Evolutionary conservation across 225 moss, liverwort and hornwort genomes (phyloP).

Genomic region (Physcomitrium patens): DNA sequence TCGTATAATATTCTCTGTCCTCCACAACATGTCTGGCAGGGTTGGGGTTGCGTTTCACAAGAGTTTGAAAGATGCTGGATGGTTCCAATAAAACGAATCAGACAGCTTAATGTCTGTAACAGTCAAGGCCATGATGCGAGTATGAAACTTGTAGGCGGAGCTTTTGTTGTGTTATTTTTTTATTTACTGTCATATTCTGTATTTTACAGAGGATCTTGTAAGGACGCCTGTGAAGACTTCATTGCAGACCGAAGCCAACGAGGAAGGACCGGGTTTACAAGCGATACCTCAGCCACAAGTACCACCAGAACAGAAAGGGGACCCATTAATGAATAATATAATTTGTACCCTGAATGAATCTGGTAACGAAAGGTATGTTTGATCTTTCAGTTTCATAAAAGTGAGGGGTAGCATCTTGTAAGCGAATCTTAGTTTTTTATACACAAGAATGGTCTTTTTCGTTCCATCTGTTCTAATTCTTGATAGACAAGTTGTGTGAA

Average conservation of each 20-base stretch:
- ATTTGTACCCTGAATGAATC: no score
- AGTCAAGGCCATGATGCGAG: background rate
- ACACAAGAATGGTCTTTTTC: background rate
- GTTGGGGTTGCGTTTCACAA: no score
- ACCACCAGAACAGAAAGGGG: slow-evolving; percentile 7
- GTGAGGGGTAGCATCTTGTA: background rate
- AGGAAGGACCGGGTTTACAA: slow-evolving; percentile 26
- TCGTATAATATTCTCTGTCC: no score
- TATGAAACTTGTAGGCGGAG: background rate
- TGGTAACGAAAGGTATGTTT: slow-evolving; percentile 29
- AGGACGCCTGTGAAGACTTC: slow-evolving; percentile 36
- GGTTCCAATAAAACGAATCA: background rate
- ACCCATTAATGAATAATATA: background rate
- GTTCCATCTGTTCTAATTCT: background rate
- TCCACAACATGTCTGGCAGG: no score
- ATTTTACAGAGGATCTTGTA: slow-evolving; percentile 31
- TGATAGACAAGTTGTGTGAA: background rate
- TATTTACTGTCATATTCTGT: slow-evolving; percentile 5
- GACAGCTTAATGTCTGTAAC: background rate
- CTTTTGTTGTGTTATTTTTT: background rate
- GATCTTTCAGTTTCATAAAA: background rate
- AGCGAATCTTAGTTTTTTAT: background rate
- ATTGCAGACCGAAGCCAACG: slow-evolving; percentile 38
- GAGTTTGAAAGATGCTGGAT: no score
- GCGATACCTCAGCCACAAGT: slow-evolving; percentile 12